These are phyloP conservation scores for Colletotrichum filicis DNA, from an alignment of 2,329 filamentous ascomycete genomes.

Conservation along the genomic window DNA sequence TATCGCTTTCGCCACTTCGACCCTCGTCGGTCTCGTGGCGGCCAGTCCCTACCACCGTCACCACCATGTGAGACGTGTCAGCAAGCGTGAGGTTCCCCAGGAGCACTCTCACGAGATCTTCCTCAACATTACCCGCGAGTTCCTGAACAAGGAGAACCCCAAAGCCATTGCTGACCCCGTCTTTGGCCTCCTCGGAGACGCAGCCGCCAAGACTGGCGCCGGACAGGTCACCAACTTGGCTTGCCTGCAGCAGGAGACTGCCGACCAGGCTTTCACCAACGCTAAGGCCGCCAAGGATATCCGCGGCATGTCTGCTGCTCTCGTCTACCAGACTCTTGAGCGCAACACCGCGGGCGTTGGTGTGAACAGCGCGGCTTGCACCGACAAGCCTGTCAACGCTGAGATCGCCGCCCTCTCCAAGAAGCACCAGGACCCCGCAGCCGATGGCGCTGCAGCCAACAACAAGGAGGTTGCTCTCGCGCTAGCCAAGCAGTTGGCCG, in stretches of 20 bases:
- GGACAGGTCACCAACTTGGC: slow-evolving; percentile 51
- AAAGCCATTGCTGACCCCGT: slow-evolving; percentile 58
- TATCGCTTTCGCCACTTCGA: slow-evolving; percentile 24
- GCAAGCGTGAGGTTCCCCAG: slow-evolving; percentile 57
- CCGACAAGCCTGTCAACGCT: slow-evolving; percentile 54
- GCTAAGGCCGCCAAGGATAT: slow-evolving; percentile 64
- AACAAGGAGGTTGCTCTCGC: slow-evolving; percentile 56
- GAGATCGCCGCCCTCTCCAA: slow-evolving; percentile 55
- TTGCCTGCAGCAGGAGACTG: slow-evolving; percentile 59
- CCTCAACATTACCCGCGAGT: slow-evolving; percentile 52
- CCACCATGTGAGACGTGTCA: slow-evolving; percentile 36
- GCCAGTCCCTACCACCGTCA: slow-evolving; percentile 19
- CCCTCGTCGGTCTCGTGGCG: slow-evolving; percentile 27
- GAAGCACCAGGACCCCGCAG: slow-evolving; percentile 58
- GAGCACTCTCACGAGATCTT: slow-evolving; percentile 63
- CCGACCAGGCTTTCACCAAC: slow-evolving; percentile 70
- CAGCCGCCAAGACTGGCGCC: slow-evolving; percentile 54
- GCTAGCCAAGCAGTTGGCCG: slow-evolving; percentile 54
- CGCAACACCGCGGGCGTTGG: slow-evolving; percentile 58
- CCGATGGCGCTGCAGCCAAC: slow-evolving; percentile 48
- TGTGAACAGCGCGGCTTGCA: slow-evolving; percentile 50
- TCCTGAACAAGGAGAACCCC: slow-evolving; percentile 58
- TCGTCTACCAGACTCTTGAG: slow-evolving; percentile 66
- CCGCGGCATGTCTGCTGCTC: slow-evolving; percentile 62
- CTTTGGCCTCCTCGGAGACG: slow-evolving; percentile 62